Conservation (phyloP, 257 asterid species). For the Przewalskia tangutica region DNA sequence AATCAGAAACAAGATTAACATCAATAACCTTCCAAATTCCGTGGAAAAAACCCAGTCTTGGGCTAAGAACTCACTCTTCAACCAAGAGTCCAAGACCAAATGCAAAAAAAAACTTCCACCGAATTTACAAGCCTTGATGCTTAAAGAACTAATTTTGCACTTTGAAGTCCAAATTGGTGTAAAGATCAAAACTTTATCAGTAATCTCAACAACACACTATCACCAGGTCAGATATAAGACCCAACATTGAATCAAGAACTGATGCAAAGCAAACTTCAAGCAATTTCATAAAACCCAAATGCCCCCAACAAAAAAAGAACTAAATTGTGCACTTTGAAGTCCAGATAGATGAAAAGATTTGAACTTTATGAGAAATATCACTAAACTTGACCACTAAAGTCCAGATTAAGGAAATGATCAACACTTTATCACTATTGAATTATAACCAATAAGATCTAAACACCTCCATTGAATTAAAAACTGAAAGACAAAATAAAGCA, state of each 20-base stretch:
- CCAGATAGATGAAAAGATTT: background rate
- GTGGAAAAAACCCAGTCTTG: conserved; percentile 8
- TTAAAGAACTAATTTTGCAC: background rate
- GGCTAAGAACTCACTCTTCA: background rate
- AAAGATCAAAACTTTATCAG: background rate
- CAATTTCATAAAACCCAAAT: background rate
- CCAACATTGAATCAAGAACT: background rate
- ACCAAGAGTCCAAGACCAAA: background rate
- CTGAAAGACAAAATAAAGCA: background rate
- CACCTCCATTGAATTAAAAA: background rate
- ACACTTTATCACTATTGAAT: background rate
- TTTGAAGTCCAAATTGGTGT: background rate
- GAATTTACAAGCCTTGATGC: background rate
- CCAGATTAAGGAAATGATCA: too few relatives aligned
- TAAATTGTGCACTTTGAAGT: background rate
- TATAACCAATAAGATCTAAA: conserved; percentile 29
- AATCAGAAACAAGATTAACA: background rate
- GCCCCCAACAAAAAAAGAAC: background rate
- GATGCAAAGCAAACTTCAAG: background rate
- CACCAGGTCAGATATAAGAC: background rate
- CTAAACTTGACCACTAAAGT: too few relatives aligned
- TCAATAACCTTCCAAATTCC: conserved; percentile 4
- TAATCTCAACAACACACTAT: background rate
- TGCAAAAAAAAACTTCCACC: background rate
- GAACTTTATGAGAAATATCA: background rate